Percentiles rank a stretch among this genome's conserved stretches.
Conservation (phyloP, 805 yeast species). For the Candida pseudoglaebosa region DNA sequence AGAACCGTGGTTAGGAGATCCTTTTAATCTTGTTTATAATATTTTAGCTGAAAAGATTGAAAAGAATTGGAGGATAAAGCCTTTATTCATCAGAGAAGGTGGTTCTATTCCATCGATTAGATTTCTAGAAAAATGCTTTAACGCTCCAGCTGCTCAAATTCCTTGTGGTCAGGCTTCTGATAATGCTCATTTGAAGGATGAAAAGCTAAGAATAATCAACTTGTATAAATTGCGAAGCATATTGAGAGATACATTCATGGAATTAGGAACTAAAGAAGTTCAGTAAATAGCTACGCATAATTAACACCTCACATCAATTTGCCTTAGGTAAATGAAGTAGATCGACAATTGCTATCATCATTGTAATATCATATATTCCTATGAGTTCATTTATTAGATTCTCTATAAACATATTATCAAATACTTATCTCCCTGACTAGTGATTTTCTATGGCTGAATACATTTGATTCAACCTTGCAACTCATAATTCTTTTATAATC, state of each 20-base stretch:
- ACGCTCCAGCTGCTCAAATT: constrained; percentile 89
- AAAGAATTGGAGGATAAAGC: constrained; percentile 73
- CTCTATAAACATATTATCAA: too few species aligned
- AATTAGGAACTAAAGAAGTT: constrained; percentile 19
- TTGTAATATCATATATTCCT: too few species aligned
- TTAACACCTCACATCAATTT: too few species aligned
- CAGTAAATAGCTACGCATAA: too few species aligned
- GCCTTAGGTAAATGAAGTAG: too few species aligned
- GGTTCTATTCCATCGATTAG: constrained; percentile 93
- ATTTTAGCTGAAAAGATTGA: constrained; percentile 59
- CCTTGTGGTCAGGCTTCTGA: constrained; percentile 97
- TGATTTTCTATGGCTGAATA: too few species aligned
- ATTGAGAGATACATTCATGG: constrained; percentile 49
- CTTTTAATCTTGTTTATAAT: constrained; percentile 67
- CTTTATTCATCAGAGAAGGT: constrained; percentile 89
- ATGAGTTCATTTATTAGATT: too few species aligned
- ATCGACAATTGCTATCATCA: too few species aligned
- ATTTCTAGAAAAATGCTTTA: constrained; percentile 73
- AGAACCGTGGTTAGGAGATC: constrained; percentile 95
- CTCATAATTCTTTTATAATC: too few species aligned
- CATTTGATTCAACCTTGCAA: too few species aligned
- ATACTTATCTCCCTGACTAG: too few species aligned
- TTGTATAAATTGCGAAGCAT: constrained; percentile 70
- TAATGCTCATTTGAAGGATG: constrained; percentile 89
- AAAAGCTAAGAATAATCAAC: constrained; percentile 74